Conservation (phyloP, 2,329 filamentous ascomycete species). For the Curvularia lunata region DNA sequence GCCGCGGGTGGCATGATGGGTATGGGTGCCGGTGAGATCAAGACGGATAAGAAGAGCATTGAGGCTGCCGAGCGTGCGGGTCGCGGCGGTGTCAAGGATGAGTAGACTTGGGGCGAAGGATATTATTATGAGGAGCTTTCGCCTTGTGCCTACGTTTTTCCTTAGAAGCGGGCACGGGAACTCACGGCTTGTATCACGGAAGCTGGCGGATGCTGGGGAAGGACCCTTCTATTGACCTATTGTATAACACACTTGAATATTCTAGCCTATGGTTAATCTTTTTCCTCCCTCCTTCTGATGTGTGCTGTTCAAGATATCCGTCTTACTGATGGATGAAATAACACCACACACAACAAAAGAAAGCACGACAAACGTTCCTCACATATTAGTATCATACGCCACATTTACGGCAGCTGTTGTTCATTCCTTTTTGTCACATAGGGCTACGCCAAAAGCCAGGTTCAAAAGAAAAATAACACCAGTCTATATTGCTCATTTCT, state of each 20-base stretch:
- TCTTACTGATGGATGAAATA: no score
- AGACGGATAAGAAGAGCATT: constrained; percentile 76
- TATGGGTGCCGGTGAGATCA: constrained; percentile 73
- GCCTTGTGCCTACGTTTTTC: not conserved
- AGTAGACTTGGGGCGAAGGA: constrained; percentile 44
- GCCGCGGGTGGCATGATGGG: constrained; percentile 80
- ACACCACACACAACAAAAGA: not conserved
- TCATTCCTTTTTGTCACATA: not conserved
- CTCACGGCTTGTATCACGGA: no score
- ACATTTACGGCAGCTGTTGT: no score
- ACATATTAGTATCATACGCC: no score
- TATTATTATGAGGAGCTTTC: not conserved
- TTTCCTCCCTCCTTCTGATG: not conserved
- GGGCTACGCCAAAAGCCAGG: not conserved
- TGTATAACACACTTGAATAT: not conserved
- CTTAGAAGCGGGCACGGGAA: not conserved
- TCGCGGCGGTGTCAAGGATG: constrained; percentile 60
- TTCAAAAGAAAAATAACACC: not conserved
- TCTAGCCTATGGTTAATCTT: not conserved
- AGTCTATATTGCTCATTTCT: not conserved
- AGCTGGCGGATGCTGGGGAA: not conserved
- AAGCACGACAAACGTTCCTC: no score
- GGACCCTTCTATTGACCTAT: not conserved
- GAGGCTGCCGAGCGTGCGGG: constrained; percentile 59
- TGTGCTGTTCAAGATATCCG: not conserved